phyloP scores from a whole-genome alignment of 2,329 filamentous ascomycete species.

The Ophiocordyceps camponoti-leonardi region DNA sequence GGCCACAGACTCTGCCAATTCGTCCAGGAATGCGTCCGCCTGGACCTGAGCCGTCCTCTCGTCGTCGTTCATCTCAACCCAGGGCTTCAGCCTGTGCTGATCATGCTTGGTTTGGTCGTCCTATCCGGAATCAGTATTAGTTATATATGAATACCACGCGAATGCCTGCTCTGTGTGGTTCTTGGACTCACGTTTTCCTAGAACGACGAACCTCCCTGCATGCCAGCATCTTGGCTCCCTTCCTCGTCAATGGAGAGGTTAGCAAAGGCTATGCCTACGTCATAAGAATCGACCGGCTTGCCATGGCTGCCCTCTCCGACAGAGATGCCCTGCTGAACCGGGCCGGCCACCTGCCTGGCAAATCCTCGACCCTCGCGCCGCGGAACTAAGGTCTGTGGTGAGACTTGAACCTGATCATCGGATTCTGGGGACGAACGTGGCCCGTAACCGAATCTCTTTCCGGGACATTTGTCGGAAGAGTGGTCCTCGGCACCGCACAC shows the following conservation, averaged over 20 bases:
- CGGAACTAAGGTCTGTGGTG: neutral
- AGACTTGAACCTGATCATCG: neutral
- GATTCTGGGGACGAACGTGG: neutral
- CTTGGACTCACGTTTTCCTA: conserved; percentile 9
- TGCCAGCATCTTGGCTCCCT: too few species aligned
- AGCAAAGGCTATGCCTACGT: neutral
- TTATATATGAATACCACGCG: neutral
- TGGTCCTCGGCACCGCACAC: neutral
- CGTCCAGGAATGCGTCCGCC: conserved; percentile 2
- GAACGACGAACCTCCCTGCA: conserved; percentile 1
- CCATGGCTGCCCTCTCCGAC: neutral
- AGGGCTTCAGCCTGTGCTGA: neutral
- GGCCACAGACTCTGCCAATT: neutral
- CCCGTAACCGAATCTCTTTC: neutral
- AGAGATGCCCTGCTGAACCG: neutral
- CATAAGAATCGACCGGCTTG: neutral
- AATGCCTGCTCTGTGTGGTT: neutral
- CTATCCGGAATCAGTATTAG: neutral
- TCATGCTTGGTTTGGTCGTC: neutral
- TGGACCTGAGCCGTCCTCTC: neutral
- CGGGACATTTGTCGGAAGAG: neutral
- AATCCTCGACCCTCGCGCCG: neutral
- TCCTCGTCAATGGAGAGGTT: neutral
- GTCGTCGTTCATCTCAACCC: neutral
- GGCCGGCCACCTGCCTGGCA: neutral